A percentile compares a stretch with the other conserved stretches of the same genome.
Evolutionary conservation across 352 stramenopile species (phyloP).

Genomic region (Phytophthora foliorum): DNA sequence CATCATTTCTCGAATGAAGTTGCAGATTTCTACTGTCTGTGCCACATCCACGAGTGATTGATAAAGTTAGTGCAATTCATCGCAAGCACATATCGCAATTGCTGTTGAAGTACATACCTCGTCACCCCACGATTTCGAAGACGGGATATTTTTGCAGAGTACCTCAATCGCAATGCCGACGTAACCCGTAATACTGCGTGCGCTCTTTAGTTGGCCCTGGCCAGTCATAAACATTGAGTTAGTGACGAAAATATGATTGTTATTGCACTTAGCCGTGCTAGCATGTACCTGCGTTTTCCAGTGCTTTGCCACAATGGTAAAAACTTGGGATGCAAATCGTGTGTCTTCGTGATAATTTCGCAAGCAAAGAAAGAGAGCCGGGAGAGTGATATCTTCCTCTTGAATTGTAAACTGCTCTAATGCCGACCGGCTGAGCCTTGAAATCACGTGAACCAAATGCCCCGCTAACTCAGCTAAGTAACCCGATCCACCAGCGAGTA

Average conservation of each 20-base stretch:
- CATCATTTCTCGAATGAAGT: conserved; percentile 73
- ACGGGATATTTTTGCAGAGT: conserved; percentile 35
- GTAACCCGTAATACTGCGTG: conserved; percentile 62
- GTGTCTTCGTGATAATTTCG: conserved; percentile 55
- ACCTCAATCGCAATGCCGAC: conserved; percentile 69
- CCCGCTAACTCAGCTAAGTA: conserved; percentile 45
- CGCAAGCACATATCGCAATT: neutral
- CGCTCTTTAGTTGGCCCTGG: conserved; percentile 35
- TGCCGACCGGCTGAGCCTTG: conserved; percentile 44
- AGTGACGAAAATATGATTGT: neutral
- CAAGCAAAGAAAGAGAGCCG: conserved; percentile 75
- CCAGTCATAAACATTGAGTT: conserved; percentile 5
- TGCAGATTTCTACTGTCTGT: conserved; percentile 66
- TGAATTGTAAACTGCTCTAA: conserved; percentile 57
- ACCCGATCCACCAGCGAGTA: conserved; percentile 40
- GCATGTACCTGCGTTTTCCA: conserved; percentile 47
- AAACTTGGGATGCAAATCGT: conserved; percentile 62
- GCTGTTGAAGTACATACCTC: conserved; percentile 23
- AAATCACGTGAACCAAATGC: conserved; percentile 59
- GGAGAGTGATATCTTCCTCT: conserved; percentile 61
- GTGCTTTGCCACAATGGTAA: conserved; percentile 64
- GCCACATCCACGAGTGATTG: neutral
- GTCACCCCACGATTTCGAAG: conserved; percentile 20
- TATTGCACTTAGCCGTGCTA: neutral
- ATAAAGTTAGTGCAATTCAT: neutral